phyloP scores from a whole-genome alignment of 805 yeast species.

The Cyberlindnera nakhonratchasimensis region DNA sequence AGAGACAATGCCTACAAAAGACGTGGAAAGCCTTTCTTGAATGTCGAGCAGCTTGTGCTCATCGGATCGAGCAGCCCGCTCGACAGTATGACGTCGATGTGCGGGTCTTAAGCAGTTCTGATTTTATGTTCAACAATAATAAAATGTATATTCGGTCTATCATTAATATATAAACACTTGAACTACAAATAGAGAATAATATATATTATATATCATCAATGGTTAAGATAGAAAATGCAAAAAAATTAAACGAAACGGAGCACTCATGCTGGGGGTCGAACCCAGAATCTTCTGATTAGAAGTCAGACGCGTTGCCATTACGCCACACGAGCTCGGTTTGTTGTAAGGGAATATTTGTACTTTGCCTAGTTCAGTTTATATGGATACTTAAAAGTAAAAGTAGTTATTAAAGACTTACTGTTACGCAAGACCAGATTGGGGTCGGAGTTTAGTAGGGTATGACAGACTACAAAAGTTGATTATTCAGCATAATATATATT shows the following conservation, averaged over 20 bases:
- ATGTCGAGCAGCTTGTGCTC: constrained; percentile 8
- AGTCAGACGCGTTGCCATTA: constrained; percentile 56
- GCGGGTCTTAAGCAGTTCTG: too few relatives aligned
- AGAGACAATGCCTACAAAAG: constrained; percentile 9
- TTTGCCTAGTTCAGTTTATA: constrained; percentile 2
- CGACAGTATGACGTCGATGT: too few relatives aligned
- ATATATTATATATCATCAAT: neutral
- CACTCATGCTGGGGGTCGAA: constrained; percentile 55
- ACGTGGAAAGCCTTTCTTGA: constrained; percentile 16
- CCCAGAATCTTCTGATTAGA: constrained; percentile 53
- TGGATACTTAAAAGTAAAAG: too few relatives aligned
- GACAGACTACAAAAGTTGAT: too few relatives aligned
- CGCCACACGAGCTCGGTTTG: constrained; percentile 45
- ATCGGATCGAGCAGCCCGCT: constrained; percentile 15
- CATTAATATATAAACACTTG: too few relatives aligned
- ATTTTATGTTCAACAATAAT: neutral
- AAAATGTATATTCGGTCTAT: neutral
- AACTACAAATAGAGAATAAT: too few relatives aligned
- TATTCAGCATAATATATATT: neutral
- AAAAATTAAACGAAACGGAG: constrained; percentile 22
- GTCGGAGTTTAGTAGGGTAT: too few relatives aligned
- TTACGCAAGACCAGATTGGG: too few relatives aligned
- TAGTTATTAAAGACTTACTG: neutral
- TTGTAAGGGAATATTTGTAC: neutral
- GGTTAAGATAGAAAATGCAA: neutral